Percentiles rank a stretch among this genome's conserved stretches.
phyloP scores from a whole-genome alignment of 805 yeast genomes.

The Kodamaea nitidulidarum region DNA sequence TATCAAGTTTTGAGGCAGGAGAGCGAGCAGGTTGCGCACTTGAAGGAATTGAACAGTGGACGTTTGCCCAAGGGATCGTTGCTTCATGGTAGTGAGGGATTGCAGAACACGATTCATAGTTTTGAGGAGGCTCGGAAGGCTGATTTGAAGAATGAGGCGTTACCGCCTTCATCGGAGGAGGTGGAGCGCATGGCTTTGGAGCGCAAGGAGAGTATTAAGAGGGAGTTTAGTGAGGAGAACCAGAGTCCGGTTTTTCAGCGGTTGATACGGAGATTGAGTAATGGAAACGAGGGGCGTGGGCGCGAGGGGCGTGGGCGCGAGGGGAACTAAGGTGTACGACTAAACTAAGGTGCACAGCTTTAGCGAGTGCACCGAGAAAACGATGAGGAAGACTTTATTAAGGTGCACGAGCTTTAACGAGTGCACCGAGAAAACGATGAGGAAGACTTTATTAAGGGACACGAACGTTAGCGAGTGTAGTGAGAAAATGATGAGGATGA shows the following conservation, averaged over 20 bases:
- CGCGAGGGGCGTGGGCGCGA: too few species aligned
- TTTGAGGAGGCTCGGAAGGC: conserved; percentile 82
- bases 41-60: conserved; percentile 73
- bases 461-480: too few species aligned
- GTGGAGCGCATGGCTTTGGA: conserved; percentile 42
- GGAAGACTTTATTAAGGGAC: too few species aligned
- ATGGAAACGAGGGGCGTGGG: too few species aligned
- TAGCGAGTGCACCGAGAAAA: too few species aligned
- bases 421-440: too few species aligned
- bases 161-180: conserved; percentile 78
- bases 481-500: too few species aligned
- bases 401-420: too few species aligned
- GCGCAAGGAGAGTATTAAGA: conserved; percentile 40
- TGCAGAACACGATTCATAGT: conserved; percentile 60
- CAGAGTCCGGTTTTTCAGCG: conserved; percentile 37
- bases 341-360: too few species aligned
- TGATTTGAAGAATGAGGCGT: conserved; percentile 78
- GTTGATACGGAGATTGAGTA: conserved; percentile 30
- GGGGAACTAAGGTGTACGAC: too few species aligned
- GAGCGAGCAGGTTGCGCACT: conserved; percentile 76
- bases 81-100: conserved; percentile 77
- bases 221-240: conserved; percentile 29
- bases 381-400: too few species aligned
- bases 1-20: conserved; percentile 84
- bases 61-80: conserved; percentile 81